Base-by-base conservation (phyloP, 352 stramenopile genomes). In the Globisporangium carolinianum region DNA sequence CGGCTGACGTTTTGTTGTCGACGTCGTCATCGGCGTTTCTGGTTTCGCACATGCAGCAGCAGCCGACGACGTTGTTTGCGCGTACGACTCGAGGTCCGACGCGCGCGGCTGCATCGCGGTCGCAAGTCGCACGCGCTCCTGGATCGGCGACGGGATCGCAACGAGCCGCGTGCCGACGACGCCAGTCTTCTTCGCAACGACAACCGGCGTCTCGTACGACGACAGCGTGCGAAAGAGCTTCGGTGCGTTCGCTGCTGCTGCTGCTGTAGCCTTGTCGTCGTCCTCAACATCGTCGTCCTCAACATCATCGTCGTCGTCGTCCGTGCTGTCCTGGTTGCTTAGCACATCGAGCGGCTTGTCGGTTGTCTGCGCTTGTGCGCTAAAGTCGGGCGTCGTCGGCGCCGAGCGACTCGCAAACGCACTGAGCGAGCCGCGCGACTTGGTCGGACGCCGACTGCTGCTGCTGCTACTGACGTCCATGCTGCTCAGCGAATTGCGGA, bases 121-220 rank as follows among this genome's bases (percentile, higher is more conserved):
- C 1, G 76, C 81, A 6, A 89, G 61, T 18, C 78, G 79, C 36
- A 89, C 73, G 32, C 81, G 75, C 55, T 91, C 78, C 36, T 88
- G 69, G 57, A 91, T 89, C 8, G 81, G 81, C 6, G 78, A 89
- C 46, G 78, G 75, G 18, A 83, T 55, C 10, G 69, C 53, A 18
- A 71, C 56, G 14, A 79, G 37, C 12, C 59, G 55, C 6, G 45
- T 24, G 45, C 66, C 68, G 0, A 53, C 58, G 43, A 7, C 39
- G 6, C 57, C 61, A 37, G 66, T 55, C 68, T 86, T 69, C 65
- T 77, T 76, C 67, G 83, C 61, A 52, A 73, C 70, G 42, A 89
- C 65, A 6, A 91, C 76, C 5, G 81, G 81, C 1, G 81, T 91
- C 67, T 91, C 81, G 59, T 91, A 91, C 37, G 81, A 91, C 57